Evolutionary conservation across 2,329 filamentous ascomycete genomes (phyloP), one percentile per base, ranked within the genome.

Genomic region (Ascochyta koolunga): DNA sequence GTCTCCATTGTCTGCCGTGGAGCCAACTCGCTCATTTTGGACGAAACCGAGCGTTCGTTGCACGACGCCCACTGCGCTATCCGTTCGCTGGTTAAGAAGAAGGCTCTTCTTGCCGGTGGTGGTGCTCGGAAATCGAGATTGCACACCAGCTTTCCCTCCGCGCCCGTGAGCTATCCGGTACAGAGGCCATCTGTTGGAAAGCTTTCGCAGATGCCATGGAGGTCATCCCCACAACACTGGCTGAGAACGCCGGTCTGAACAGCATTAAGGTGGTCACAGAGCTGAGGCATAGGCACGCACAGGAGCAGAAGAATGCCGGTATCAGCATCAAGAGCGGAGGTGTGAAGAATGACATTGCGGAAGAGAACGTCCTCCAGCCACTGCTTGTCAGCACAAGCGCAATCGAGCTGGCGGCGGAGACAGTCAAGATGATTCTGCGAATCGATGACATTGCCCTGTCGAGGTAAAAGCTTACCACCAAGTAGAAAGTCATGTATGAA

Each of bases 221-320:
- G 79, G 91, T 99, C 36, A 90, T 99, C 49, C 95, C 96, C 13
- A 97, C 93, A 29, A 99, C 95, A 1, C 82, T 99, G 65, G 96
- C 95, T 0, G 95, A 99, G 80, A 99, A 99, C 68, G 95, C 95
- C 0, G 95, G 95, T 43, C 82, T 99, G 60, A 99, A 99, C 83
- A 93, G 90, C 75, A 99, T 99, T 83, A 96, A 96, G 80, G 95
- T 99, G 24, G 95, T 99, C 40, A 99, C 95, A 22, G 95, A 98
- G 69, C 80, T 99, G 71, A 86, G 95, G 72, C 92, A 96, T 78
- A 87, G 93, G 69, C 95, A 99, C 78, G 95, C 95, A 67, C 88
- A 93, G 78, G 95, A 93, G 50, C 93, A 98, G 84, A 89, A 89
- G 80, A 96, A 96, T 70, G 95, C 96, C 1, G 96, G 95, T 67